Evolutionary conservation across 1,284 basidiomycete genomes (phyloP).

Genomic region (Trametes versicolor): DNA sequence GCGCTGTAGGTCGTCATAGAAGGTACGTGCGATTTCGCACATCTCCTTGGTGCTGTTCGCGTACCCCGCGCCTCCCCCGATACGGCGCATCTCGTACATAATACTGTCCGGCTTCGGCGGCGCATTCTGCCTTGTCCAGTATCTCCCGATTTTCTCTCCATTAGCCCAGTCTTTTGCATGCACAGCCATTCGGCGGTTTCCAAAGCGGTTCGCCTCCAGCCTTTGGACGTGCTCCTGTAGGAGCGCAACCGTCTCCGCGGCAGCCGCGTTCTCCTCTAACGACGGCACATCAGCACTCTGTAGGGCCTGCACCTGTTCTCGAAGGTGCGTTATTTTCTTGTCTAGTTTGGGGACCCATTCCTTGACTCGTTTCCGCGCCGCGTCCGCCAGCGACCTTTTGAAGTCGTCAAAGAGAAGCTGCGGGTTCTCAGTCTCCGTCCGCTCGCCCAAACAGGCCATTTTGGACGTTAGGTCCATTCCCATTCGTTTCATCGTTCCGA

Average conservation of each 20-base stretch:
- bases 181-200: neutral
- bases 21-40: neutral
- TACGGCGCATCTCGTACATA: neutral
- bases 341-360: neutral
- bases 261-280: too few relatives aligned
- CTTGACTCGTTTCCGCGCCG: neutral
- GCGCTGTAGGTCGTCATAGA: neutral
- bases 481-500: neutral
- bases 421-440: neutral
- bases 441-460: neutral
- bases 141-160: constrained; percentile 44
- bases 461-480: neutral
- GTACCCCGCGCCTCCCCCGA: neutral
- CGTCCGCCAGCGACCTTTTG: neutral
- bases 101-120: neutral
- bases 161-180: constrained; percentile 27
- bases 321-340: neutral
- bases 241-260: neutral
- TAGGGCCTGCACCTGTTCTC: neutral
- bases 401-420: constrained; percentile 2
- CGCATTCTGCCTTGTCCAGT: constrained; percentile 43
- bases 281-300: neutral
- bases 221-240: neutral
- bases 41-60: neutral
- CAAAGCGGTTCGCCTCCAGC: neutral